These are phyloP conservation scores for Suhomyces coccinellae DNA, from an alignment of 1,139 yeast species.

Conservation along the genomic window DNA sequence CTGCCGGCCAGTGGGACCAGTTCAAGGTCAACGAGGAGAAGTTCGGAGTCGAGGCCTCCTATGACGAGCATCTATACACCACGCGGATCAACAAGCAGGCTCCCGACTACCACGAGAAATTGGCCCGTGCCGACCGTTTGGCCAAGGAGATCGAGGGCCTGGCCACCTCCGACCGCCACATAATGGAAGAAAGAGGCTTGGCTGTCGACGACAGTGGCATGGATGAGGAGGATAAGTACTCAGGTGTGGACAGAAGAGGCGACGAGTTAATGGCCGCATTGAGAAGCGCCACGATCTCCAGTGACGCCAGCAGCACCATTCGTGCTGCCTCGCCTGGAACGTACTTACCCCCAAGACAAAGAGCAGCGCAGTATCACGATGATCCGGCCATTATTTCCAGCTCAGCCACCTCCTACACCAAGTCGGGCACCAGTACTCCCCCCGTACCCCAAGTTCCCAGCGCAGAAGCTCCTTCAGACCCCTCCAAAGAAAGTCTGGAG, in stretches of 20 bases:
- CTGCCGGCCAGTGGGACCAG: conserved; percentile 74
- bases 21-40: conserved; percentile 84
- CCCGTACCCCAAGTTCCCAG: background rate
- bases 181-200: conserved; percentile 89
- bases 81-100: conserved; percentile 74
- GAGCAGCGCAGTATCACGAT: conserved; percentile 61
- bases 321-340: conserved; percentile 27
- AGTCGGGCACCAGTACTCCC: conserved; percentile 2
- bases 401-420: conserved; percentile 31
- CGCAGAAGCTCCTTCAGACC: conserved; percentile 3
- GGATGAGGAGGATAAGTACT: conserved; percentile 95
- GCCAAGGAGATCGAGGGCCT: conserved; percentile 82
- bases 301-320: conserved; percentile 12
- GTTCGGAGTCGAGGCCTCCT: conserved; percentile 85
- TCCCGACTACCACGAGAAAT: conserved; percentile 69
- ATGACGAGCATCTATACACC: conserved; percentile 88
- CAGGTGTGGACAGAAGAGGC: conserved; percentile 76
- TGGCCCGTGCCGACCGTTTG: conserved; percentile 69
- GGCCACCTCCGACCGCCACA: conserved; percentile 68
- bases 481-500: background rate
- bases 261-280: conserved; percentile 67
- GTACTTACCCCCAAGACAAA: conserved; percentile 66
- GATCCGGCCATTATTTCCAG: conserved; percentile 80
- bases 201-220: conserved; percentile 77
- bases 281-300: conserved; percentile 32